A percentile compares a stretch with the other conserved stretches of the same genome.
phyloP scores from a whole-genome alignment of 345 rosid genomes.

The Reutealis trisperma region DNA sequence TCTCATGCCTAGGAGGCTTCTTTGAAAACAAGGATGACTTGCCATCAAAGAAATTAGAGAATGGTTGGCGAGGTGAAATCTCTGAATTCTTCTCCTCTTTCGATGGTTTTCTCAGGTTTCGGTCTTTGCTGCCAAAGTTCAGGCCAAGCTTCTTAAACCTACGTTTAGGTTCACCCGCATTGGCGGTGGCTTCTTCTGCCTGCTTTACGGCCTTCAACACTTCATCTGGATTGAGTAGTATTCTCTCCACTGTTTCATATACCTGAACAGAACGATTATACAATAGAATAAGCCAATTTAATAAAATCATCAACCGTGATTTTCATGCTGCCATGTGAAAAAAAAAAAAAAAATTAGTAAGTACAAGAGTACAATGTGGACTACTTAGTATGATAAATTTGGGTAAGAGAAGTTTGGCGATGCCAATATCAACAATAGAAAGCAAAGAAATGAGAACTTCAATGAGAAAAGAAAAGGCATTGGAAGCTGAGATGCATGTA shows the following conservation, averaged over 20 bases:
- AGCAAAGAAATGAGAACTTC: too few relatives aligned
- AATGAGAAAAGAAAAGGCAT: background rate
- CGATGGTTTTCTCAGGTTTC: constrained; percentile 44
- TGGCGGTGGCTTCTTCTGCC: constrained; percentile 39
- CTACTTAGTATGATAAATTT: background rate
- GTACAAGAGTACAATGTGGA: background rate
- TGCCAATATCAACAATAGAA: background rate
- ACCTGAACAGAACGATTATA: constrained; percentile 44
- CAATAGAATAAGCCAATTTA: constrained; percentile 1
- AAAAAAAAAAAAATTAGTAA: background rate
- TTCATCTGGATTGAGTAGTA: constrained; percentile 73
- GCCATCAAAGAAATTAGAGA: constrained; percentile 75
- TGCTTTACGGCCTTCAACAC: constrained; percentile 56
- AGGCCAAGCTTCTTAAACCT: constrained; percentile 65
- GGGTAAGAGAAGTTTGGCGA: background rate
- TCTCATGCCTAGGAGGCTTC: constrained; percentile 67
- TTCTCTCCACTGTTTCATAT: constrained; percentile 80
- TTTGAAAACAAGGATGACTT: constrained; percentile 78
- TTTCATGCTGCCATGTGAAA: background rate
- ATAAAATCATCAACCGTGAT: background rate
- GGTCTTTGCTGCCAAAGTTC: constrained; percentile 68
- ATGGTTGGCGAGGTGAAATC: constrained; percentile 56
- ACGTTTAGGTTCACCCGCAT: constrained; percentile 52
- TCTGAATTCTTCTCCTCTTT: constrained; percentile 47
- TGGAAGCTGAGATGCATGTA: background rate